A percentile compares a stretch with the other conserved stretches of the same genome.
Evolutionary conservation across 2,329 filamentous ascomycete species (phyloP).

Genomic region (Talaromyces funiculosus): DNA sequence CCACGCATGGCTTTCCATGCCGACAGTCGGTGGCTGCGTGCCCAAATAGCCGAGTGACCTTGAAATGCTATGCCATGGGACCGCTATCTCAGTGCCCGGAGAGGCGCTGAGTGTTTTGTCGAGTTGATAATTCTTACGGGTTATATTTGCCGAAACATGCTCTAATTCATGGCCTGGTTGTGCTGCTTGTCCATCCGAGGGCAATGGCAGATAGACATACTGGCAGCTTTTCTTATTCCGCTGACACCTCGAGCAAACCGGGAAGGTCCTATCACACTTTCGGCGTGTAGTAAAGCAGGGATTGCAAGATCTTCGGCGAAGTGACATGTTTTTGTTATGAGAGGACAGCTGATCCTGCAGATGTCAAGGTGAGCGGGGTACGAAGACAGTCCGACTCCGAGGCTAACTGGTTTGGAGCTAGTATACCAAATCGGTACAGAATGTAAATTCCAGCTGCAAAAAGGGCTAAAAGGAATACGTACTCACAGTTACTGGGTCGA

Average conservation of each 20-base stretch:
- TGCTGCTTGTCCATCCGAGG: neutral
- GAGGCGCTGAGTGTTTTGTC: neutral
- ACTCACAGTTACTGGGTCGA: neutral
- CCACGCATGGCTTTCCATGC: neutral
- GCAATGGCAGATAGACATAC: neutral
- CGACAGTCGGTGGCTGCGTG: neutral
- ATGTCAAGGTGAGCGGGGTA: neutral
- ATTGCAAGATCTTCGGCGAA: neutral
- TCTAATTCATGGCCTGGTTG: neutral
- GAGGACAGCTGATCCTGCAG: neutral
- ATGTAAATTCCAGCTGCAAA: too few relatives aligned
- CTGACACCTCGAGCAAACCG: slow-evolving; percentile 3
- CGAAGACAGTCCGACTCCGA: too few relatives aligned
- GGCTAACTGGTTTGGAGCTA: too few relatives aligned
- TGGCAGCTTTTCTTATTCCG: slow-evolving; percentile 3
- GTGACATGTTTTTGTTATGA: neutral
- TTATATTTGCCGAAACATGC: neutral
- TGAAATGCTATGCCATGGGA: neutral
- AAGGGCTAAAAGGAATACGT: neutral
- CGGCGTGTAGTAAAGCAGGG: neutral
- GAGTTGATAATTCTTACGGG: neutral
- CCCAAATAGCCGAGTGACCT: neutral
- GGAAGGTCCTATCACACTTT: slow-evolving; percentile 7
- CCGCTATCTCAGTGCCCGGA: neutral
- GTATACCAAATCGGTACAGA: too few relatives aligned